Base-by-base conservation (phyloP, 2,329 filamentous ascomycete genomes). In the Alternaria burnsii region DNA sequence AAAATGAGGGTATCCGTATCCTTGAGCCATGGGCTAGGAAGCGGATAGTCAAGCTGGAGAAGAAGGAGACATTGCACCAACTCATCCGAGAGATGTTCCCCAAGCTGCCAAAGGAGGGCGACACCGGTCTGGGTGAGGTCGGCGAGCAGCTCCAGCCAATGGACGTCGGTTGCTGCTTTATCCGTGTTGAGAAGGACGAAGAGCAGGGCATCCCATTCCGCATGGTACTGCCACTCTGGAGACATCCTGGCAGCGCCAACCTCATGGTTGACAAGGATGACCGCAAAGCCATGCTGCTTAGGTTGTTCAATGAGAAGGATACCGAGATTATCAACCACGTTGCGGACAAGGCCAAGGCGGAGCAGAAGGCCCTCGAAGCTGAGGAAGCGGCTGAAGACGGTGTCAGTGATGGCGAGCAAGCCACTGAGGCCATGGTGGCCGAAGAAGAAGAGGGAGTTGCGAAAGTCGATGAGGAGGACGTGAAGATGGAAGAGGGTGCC, bases 251-350 rank as follows among this genome's bases (percentile, higher is more conserved):
- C 70, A 94, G 91, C 20, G 85, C 98, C 60, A 99, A 99, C 78
- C 87, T 99, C 55, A 99, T 99, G 95, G 84, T 99, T 74, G 94
- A 95, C 51, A 99, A 99, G 83, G 95, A 99, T 78, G 95, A 99
- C 68, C 88, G 95, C 16, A 90, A 79, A 73, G 95, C 95, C 1
- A 96, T 98, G 92, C 82, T 98, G 69, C 84, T 98, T 65, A 86
- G 95, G 22, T 84, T 99, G 62, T 99, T 90, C 82, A 96, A 97
- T 76, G 94, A 98, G 70, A 90, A 90, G 28, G 90, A 91, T 0
- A 92, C 92, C 4, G 84, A 97, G 48, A 86, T 97, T 64, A 77
- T 75, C 54, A 78, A 79, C 54, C 72, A 77, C 30, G 74, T 77
- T 0, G 68, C 70, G 9, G 75, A 78, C 11, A 73, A 76, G 62